Percentiles rank a stretch among this genome's conserved stretches.
These are phyloP conservation scores for Populus nigra DNA, from an alignment of 345 rosid genomes.

Conservation along the genomic window DNA sequence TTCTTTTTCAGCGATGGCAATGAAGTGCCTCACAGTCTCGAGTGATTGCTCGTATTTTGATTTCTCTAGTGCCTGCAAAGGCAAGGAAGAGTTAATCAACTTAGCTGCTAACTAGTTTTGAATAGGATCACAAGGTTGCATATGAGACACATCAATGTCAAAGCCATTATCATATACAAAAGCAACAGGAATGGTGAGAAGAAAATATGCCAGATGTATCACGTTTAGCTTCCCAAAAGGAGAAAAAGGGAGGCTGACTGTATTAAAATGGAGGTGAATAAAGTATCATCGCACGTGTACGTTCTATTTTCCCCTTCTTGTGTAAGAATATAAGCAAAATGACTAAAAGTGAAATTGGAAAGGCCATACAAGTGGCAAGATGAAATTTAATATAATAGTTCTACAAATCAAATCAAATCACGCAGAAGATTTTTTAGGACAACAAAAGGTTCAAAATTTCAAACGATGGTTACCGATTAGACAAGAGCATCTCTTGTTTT, in stretches of 20 bases:
- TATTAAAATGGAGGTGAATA: background rate
- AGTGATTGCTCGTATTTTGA: constrained; percentile 90
- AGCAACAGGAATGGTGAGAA: constrained; percentile 1
- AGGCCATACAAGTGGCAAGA: background rate
- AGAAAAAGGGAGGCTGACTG: too few relatives aligned
- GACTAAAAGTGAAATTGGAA: background rate
- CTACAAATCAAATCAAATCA: background rate
- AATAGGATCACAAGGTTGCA: background rate
- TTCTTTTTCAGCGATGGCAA: constrained; percentile 74
- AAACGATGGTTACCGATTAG: background rate
- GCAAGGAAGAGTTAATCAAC: background rate
- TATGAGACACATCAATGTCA: background rate
- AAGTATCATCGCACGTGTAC: too few relatives aligned
- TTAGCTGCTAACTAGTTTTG: background rate
- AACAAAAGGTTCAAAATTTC: background rate
- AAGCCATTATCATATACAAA: background rate
- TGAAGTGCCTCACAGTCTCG: constrained; percentile 74
- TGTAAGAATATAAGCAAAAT: background rate
- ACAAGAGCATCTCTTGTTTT: background rate
- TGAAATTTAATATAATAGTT: background rate
- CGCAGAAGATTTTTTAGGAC: background rate
- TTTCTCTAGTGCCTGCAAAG: constrained; percentile 71
- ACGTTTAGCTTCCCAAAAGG: background rate
- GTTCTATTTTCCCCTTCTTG: background rate
- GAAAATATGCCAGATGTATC: background rate